Percentiles rank a stretch among this genome's conserved stretches.
Conservation (phyloP, 192 early-diverging fungal genomes). For the Coemansia sp. region DNA sequence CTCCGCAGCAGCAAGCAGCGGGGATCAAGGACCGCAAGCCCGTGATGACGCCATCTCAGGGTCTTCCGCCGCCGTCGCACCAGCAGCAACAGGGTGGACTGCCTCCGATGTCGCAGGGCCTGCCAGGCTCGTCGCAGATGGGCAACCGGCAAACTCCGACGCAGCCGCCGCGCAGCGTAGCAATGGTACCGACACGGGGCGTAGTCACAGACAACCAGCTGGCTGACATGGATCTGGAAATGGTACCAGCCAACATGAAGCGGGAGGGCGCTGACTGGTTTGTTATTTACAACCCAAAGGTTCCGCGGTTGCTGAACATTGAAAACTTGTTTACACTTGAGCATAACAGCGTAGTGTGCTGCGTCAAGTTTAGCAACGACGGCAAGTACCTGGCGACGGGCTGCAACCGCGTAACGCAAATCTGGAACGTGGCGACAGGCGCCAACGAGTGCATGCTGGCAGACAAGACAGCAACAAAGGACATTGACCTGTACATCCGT, state of each 20-base stretch:
- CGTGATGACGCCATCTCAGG: conserved; percentile 43
- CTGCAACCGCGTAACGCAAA: conserved; percentile 85
- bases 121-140: conserved; percentile 27
- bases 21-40: conserved; percentile 53
- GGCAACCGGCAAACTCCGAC: conserved; percentile 45
- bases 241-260: conserved; percentile 69
- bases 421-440: conserved; percentile 83
- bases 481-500: conserved; percentile 91
- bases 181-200: conserved; percentile 23
- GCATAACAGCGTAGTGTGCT: conserved; percentile 91
- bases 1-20: conserved; percentile 43
- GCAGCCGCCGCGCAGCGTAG: conserved; percentile 36
- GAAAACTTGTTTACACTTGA: conserved; percentile 65
- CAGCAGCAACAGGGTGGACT: conserved; percentile 16
- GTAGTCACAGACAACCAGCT: conserved; percentile 48
- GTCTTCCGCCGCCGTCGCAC: conserved; percentile 14
- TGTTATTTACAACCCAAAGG: conserved; percentile 75
- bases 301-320: conserved; percentile 62
- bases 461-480: conserved; percentile 73
- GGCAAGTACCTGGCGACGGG: conserved; percentile 92
- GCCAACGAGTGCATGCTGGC: conserved; percentile 73
- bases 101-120: conserved; percentile 15
- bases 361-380: conserved; percentile 92
- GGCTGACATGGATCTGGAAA: conserved; percentile 78
- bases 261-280: conserved; percentile 87